A percentile compares a stretch with the other conserved stretches of the same genome.
These are phyloP conservation scores for Prunus mume DNA, from an alignment of 306 rosid species.

Conservation along the genomic window DNA sequence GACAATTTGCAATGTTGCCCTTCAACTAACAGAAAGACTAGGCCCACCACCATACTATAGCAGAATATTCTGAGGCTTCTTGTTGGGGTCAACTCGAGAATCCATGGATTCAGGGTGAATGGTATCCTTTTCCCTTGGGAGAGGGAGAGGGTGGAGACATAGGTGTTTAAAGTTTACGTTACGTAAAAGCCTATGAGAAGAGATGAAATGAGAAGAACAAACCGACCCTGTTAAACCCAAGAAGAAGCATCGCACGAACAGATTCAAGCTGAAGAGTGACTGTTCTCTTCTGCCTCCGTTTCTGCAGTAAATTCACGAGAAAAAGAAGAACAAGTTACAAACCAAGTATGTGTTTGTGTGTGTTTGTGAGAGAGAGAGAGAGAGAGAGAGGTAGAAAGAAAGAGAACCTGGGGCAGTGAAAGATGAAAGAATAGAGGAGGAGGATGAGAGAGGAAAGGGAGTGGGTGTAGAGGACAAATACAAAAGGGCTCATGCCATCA, in stretches of 20 bases:
- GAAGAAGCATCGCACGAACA: slow-evolving; percentile 56
- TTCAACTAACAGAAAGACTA: not conserved
- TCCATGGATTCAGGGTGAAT: not conserved
- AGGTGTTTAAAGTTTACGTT: too few species aligned
- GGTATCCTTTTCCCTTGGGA: too few species aligned
- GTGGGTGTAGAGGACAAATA: slow-evolving; percentile 64
- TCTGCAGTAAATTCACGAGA: not conserved
- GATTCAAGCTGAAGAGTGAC: slow-evolving; percentile 47
- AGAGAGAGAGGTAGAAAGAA: not conserved
- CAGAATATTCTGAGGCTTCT: slow-evolving; percentile 9
- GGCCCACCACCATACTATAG: not conserved
- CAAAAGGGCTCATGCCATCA: slow-evolving; percentile 66
- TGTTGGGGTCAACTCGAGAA: not conserved
- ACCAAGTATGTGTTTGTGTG: too few species aligned
- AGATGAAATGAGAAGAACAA: slow-evolving; percentile 5
- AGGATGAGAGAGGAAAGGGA: slow-evolving; percentile 50
- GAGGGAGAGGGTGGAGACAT: too few species aligned
- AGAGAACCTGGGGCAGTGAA: slow-evolving; percentile 39
- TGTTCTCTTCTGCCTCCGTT: slow-evolving; percentile 39
- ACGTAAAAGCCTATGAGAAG: not conserved
- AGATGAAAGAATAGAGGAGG: slow-evolving; percentile 55
- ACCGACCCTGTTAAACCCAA: slow-evolving; percentile 69
- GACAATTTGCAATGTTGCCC: not conserved
- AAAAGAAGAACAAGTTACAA: not conserved
- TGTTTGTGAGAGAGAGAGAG: not conserved